phyloP scores from a whole-genome alignment of 202 grass and related monocot species.

The Bolboschoenoplectus hybrid region DNA sequence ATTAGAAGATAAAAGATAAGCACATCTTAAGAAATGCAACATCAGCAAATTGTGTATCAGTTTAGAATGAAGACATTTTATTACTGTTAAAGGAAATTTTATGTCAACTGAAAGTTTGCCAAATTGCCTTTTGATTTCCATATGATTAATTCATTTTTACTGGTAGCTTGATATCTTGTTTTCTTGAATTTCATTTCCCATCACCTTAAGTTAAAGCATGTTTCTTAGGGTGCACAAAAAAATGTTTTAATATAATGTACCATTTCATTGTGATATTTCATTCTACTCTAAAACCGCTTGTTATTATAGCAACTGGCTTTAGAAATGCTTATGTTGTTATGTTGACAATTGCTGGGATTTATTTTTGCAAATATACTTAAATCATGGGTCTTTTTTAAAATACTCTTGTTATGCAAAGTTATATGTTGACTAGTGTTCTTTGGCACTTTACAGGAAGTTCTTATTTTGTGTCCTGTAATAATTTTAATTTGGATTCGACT shows the following conservation, averaged over 20 bases:
- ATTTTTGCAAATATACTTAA: too few relatives aligned
- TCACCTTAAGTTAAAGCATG: too few relatives aligned
- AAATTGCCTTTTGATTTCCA: not conserved
- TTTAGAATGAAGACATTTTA: not conserved
- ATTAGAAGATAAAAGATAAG: not conserved
- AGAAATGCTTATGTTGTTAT: too few relatives aligned
- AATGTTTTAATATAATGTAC: not conserved
- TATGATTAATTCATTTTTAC: not conserved
- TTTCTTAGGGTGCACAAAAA: too few relatives aligned
- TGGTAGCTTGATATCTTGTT: too few relatives aligned
- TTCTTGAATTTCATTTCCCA: too few relatives aligned
- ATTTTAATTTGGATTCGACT: conserved; percentile 19
- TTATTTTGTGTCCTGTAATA: not conserved
- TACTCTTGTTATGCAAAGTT: not conserved
- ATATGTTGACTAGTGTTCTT: not conserved
- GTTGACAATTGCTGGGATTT: too few relatives aligned
- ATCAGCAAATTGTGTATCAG: not conserved
- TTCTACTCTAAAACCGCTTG: not conserved
- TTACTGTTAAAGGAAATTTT: not conserved
- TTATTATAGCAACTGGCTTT: not conserved
- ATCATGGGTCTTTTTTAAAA: not conserved
- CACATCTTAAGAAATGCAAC: not conserved
- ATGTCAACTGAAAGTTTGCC: not conserved
- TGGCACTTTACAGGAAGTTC: not conserved
- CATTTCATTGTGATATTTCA: not conserved